A percentile compares a stretch with the other conserved stretches of the same genome.
Conservation (phyloP, 139 green algal genomes). For the Chlorella sp. region DNA sequence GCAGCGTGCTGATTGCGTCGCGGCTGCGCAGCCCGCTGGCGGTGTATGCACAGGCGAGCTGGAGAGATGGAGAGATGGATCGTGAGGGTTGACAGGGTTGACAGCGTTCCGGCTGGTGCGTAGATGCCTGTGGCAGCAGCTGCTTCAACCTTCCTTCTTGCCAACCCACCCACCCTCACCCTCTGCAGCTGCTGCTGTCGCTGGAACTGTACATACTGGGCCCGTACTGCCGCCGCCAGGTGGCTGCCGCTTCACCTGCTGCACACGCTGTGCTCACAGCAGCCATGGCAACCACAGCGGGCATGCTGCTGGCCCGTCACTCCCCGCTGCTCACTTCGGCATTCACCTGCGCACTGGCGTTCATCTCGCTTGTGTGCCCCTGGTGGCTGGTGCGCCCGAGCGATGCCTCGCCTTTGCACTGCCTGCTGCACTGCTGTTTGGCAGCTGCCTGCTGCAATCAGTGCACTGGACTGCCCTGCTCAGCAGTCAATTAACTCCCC, state of each 20-base stretch:
- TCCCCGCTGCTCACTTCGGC: constrained; percentile 49
- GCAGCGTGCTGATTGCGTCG: constrained; percentile 84
- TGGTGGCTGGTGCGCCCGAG: constrained; percentile 65
- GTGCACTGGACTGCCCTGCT: too few relatives aligned
- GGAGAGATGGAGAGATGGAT: too few relatives aligned
- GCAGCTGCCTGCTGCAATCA: too few relatives aligned
- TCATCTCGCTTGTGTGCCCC: constrained; percentile 77
- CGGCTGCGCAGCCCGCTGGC: constrained; percentile 66
- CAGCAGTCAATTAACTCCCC: too few relatives aligned
- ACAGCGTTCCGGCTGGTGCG: too few relatives aligned
- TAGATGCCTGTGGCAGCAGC: too few relatives aligned
- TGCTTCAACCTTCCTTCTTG: not conserved
- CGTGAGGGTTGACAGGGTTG: too few relatives aligned
- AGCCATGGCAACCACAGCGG: constrained; percentile 39
- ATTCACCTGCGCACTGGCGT: constrained; percentile 35
- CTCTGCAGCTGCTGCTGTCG: constrained; percentile 80
- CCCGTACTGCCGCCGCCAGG: constrained; percentile 76
- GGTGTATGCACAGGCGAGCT: constrained; percentile 56
- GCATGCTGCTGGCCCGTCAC: constrained; percentile 35
- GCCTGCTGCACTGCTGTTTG: too few relatives aligned
- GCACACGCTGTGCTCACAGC: constrained; percentile 57
- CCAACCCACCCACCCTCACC: not conserved
- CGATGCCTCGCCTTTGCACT: too few relatives aligned
- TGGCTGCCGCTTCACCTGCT: constrained; percentile 43
- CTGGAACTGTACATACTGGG: constrained; percentile 84